A percentile compares a stretch with the other conserved stretches of the same genome.
Conservation (phyloP, 2,329 filamentous ascomycete species). For the Monosporascus sp. region DNA sequence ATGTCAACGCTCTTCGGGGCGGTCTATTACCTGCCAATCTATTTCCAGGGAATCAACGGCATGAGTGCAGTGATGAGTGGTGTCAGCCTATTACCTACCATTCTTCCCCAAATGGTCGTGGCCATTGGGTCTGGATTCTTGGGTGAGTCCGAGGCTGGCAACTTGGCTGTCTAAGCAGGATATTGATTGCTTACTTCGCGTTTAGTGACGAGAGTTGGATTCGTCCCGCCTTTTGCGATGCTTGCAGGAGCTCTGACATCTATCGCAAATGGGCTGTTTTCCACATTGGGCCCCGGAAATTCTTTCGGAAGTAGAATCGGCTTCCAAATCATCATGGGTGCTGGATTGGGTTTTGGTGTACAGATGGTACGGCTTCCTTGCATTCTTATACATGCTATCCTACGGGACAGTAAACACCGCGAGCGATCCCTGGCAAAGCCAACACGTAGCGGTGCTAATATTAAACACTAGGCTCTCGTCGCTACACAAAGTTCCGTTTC, state of each 20-base stretch:
- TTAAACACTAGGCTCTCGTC: too few relatives aligned
- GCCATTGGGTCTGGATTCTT: not conserved
- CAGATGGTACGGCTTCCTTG: constrained; percentile 1
- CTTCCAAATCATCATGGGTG: constrained; percentile 6
- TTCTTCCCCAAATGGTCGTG: not conserved
- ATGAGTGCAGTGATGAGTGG: too few relatives aligned
- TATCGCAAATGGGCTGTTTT: constrained; percentile 4
- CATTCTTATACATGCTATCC: constrained; percentile 1
- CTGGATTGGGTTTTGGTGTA: constrained; percentile 6
- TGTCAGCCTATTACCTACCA: constrained; percentile 6
- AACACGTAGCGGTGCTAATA: too few relatives aligned
- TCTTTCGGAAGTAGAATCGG: constrained; percentile 7
- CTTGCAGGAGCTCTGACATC: constrained; percentile 1
- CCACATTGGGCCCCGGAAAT: not conserved
- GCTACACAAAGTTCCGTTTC: too few relatives aligned
- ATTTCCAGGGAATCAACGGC: too few relatives aligned
- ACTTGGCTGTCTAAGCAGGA: too few relatives aligned
- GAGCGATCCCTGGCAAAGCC: too few relatives aligned
- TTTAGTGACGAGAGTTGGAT: constrained; percentile 4
- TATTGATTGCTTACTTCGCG: not conserved
- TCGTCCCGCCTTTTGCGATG: constrained; percentile 3
- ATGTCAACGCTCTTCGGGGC: not conserved
- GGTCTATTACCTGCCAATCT: not conserved
- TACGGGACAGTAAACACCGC: too few relatives aligned
- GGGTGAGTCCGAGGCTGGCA: too few relatives aligned